Base-by-base conservation (phyloP, 768 basidiomycete genomes). In the Exidia glandulosa region DNA sequence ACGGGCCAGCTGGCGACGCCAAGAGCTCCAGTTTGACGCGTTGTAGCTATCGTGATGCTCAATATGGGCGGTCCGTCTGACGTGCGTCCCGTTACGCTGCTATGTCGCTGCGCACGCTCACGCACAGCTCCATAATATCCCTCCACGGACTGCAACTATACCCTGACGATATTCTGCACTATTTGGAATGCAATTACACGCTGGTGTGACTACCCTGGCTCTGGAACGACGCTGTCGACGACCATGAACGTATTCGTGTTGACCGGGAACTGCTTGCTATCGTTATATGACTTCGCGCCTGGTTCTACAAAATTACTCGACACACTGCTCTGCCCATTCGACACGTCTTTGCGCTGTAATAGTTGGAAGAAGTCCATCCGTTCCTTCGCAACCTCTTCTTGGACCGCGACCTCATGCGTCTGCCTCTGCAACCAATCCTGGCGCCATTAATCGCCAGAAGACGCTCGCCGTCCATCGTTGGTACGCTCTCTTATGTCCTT, bases 11-110 rank as follows among this genome's bases (percentile, higher is more conserved):
- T 19, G 19, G 36, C 36, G 10, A 10, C 36, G 36, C 36, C 36
- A 36, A 16, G 7, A 36, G 34, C 34, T 36, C 34, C 34, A 7
- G 7, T 7, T 7, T 23, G 41, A n/a, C 41, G 12, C 41, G 23
- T 45, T 19, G 25, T 59, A 84, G 95, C 89, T 36, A 81, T 98
- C 63, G 93, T 99, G 45, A 90, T 99, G 88, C 77, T 99, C 76
- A 99, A 98, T 73, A 99, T 99, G 96, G 96, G 96, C 48, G 96
- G 96, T 2, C 96, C 95, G 27, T 82, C 89, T 57, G 94, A 92
- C 60, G 92, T 93, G 68, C 66, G 83, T 75, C 36, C 34, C n/a
- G n/a, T n/a, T n/a, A n/a, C n/a, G n/a, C n/a, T n/a, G n/a, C n/a
- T n/a, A n/a, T n/a, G n/a, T n/a, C n/a, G n/a, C n/a, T n/a, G n/a